Evolutionary conservation across 169 alveolate species (phyloP), one percentile per base, ranked within the genome.

Genomic region (Sarcocystis neurona): DNA sequence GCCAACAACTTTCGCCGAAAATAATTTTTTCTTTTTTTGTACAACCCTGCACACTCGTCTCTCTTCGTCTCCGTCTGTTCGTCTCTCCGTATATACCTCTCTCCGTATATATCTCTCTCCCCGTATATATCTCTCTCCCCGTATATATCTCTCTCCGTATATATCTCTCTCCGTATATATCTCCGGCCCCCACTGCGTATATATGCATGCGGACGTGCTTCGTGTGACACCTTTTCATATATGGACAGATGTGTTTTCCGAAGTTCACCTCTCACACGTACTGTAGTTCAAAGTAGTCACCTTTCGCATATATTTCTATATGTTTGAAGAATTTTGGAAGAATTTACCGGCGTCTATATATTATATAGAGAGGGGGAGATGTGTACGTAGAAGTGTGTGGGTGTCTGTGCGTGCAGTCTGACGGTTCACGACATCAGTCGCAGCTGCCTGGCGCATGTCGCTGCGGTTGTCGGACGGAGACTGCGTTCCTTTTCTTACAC

Each of bases 401-500:
- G n/a, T n/a, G n/a, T n/a, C n/a, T n/a, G n/a, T n/a, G n/a, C n/a
- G 23, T n/a, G 3, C 75, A 72, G 82, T 6, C 56, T 72, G 43
- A 32, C 82, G 15, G 39, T 72, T 20, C 56, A 72, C 53, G 82
- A 72, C 32, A 53, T 72, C 56, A 72, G 82, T 32, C 58, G 41
- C 37, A 53, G 41, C 37, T 72, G 82, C 53, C 53, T 72, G 37
- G 53, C 23, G 6, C 30, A 43, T 30, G 39, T 72, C 27, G 41
- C 82, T 20, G 56, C 41, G 2, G 82, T 56, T 56, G 56, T 72
- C 5, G 82, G 82, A 32, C 34, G 41, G 82, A 37, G 41, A 23
- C 82, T 72, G 39, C 82, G 18, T 10, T 72, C 82, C 6, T 72
- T 72, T 23, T 37, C 82, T 32, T 72, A 72, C 53, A 72, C 82